phyloP scores from a whole-genome alignment of 305 asterid genomes.

The Withania somnifera region DNA sequence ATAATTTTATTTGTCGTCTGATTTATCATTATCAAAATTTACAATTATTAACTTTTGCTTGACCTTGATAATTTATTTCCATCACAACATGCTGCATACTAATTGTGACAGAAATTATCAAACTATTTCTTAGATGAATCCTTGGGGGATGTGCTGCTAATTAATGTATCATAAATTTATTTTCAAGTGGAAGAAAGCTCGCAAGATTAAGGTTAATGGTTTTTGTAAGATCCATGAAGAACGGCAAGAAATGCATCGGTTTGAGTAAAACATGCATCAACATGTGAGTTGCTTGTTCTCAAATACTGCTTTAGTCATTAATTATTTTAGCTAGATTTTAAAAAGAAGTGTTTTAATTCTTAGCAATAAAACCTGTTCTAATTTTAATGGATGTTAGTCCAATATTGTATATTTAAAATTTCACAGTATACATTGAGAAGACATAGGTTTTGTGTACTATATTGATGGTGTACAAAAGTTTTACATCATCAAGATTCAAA shows the following conservation, averaged over 20 bases:
- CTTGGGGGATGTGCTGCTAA: not conserved
- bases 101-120: too few relatives aligned
- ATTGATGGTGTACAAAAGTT: not conserved
- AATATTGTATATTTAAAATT: too few relatives aligned
- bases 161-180: not conserved
- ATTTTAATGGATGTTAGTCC: too few relatives aligned
- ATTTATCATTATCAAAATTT: too few relatives aligned
- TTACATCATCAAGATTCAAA: not conserved
- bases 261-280: not conserved
- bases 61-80: too few relatives aligned
- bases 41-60: too few relatives aligned
- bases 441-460: too few relatives aligned
- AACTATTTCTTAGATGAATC: not conserved
- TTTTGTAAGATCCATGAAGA: not conserved
- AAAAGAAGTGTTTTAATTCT: not conserved
- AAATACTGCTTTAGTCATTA: not conserved
- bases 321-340: not conserved
- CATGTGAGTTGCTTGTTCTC: not conserved
- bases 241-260: conserved; percentile 2
- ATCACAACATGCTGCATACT: too few relatives aligned
- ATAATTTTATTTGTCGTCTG: too few relatives aligned
- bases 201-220: not conserved
- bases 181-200: not conserved
- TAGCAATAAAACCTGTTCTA: too few relatives aligned
- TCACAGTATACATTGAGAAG: too few relatives aligned